These are phyloP conservation scores for Furcasterigmium sp. DNA, from an alignment of 2,329 filamentous ascomycete genomes.

Conservation along the genomic window DNA sequence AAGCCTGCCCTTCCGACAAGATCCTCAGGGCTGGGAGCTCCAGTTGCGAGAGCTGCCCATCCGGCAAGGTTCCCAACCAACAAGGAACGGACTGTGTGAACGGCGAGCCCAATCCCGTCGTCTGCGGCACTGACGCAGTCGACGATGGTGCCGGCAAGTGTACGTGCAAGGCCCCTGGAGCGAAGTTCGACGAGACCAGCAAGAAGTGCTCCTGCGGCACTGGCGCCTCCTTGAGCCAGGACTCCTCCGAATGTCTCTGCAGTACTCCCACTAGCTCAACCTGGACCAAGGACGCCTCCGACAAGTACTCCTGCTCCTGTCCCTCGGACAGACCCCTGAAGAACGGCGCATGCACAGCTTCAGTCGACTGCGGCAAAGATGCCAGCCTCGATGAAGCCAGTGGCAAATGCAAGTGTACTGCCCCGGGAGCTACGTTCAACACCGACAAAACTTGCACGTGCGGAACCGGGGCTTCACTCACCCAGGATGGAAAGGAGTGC, in stretches of 20 bases:
- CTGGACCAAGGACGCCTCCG: neutral
- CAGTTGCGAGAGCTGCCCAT: neutral
- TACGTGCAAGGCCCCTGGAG: neutral
- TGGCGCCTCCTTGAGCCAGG: neutral
- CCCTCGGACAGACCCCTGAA: neutral
- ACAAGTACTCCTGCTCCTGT: neutral
- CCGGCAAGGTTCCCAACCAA: neutral
- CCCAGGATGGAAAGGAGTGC: neutral
- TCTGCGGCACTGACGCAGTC: neutral
- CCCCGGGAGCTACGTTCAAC: neutral
- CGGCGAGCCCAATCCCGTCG: neutral
- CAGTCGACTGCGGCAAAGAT: neutral
- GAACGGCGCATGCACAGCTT: neutral
- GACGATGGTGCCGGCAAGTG: neutral
- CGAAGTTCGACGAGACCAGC: neutral
- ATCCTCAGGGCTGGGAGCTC: neutral
- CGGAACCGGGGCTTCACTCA: neutral
- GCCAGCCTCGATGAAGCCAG: neutral
- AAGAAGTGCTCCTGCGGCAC: neutral
- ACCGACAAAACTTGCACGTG: neutral
- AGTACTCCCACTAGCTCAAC: neutral
- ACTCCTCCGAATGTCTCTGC: neutral
- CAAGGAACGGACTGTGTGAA: neutral
- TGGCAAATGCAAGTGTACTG: neutral
- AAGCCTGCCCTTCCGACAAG: neutral